phyloP scores from a whole-genome alignment of 352 stramenopile genomes.

The Stramenopiles sp. region DNA sequence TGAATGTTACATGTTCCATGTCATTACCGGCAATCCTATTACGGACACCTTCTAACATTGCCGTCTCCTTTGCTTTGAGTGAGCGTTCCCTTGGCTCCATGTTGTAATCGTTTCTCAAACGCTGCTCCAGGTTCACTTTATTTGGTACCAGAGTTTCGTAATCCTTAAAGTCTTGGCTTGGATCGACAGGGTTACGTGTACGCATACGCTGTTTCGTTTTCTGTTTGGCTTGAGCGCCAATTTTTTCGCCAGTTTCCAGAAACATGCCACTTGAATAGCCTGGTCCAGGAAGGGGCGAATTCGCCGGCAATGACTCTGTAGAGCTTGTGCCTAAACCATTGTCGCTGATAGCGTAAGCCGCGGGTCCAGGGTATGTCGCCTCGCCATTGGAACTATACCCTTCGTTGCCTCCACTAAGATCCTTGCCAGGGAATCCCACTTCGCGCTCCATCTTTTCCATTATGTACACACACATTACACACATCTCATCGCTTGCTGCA shows the following conservation, averaged over 20 bases:
- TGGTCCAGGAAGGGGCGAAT: background rate
- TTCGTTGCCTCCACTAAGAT: background rate
- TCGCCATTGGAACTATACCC: constrained; percentile 6
- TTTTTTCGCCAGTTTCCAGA: background rate
- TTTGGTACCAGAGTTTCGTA: background rate
- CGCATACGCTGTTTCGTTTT: background rate
- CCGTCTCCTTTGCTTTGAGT: background rate
- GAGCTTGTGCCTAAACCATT: background rate
- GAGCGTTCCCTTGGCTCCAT: background rate
- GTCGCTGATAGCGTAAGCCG: background rate
- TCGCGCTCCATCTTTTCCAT: constrained; percentile 4
- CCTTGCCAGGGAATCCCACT: background rate
- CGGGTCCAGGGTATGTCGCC: background rate
- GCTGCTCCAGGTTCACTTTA: background rate
- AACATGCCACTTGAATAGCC: background rate
- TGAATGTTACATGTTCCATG: background rate
- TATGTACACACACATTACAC: background rate
- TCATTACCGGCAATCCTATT: background rate
- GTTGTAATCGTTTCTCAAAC: background rate
- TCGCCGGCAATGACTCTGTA: background rate
- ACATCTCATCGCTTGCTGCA: background rate
- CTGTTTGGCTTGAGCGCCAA: background rate
- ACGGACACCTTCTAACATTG: background rate
- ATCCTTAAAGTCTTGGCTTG: background rate
- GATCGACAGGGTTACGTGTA: background rate